Evolutionary conservation across 129 eudicot species (phyloP).

Genomic region (Saposhnikovia divaricata): DNA sequence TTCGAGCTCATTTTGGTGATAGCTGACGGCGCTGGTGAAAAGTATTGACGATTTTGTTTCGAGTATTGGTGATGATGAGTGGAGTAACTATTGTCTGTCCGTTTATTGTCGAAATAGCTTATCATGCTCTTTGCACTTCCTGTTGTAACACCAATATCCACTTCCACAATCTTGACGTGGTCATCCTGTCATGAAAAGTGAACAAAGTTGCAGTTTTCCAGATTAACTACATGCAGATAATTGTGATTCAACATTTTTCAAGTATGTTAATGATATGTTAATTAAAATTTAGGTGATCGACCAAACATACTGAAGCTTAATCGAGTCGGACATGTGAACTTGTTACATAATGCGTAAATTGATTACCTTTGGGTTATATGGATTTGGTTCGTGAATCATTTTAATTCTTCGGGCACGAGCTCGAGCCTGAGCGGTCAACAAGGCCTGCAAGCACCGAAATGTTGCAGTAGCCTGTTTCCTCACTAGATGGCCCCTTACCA

Average conservation of each 20-base stretch:
- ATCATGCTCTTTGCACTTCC: slow-evolving; percentile 51
- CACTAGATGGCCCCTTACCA: slow-evolving; percentile 88
- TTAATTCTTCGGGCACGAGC: slow-evolving; percentile 65
- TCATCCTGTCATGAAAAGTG: slow-evolving; percentile 17
- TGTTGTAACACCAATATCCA: slow-evolving; percentile 53
- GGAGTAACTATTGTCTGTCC: slow-evolving; percentile 21
- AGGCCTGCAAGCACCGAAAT: slow-evolving; percentile 82
- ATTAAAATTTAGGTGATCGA: background rate
- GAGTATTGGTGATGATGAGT: slow-evolving; percentile 13
- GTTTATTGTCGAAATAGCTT: slow-evolving; percentile 46
- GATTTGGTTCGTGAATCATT: slow-evolving; percentile 19
- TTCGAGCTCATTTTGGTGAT: slow-evolving; percentile 53
- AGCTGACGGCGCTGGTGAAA: slow-evolving; percentile 62
- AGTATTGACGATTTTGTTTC: slow-evolving; percentile 31
- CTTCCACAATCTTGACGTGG: slow-evolving; percentile 73
- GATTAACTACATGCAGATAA: background rate
- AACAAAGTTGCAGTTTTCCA: background rate
- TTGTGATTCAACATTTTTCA: background rate
- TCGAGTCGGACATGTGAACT: slow-evolving; percentile 18
- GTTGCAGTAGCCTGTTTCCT: slow-evolving; percentile 81
- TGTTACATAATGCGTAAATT: slow-evolving; percentile 24
- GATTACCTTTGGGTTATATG: slow-evolving; percentile 19
- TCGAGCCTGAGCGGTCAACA: slow-evolving; percentile 65
- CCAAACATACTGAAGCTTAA: slow-evolving; percentile 13
- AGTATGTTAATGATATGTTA: background rate